phyloP scores from a whole-genome alignment of 2,329 filamentous ascomycete species.

The Penicillium decumbens region DNA sequence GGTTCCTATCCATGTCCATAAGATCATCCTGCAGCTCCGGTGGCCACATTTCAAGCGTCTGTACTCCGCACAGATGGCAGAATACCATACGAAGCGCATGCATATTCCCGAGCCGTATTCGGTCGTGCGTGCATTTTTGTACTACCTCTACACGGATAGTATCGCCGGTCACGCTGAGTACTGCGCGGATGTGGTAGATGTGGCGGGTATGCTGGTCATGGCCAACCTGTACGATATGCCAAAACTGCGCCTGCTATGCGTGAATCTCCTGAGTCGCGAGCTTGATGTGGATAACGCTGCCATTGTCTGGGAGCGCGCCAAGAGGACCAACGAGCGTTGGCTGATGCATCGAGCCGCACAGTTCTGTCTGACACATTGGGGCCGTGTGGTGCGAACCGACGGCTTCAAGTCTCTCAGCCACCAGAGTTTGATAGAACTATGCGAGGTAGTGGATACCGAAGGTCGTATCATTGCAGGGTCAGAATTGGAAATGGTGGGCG shows the following conservation, averaged over 20 bases:
- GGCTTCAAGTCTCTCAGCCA: constrained; percentile 80
- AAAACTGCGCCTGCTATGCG: constrained; percentile 81
- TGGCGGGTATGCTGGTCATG: constrained; percentile 93
- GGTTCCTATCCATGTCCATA: constrained; percentile 86
- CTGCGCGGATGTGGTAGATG: constrained; percentile 66
- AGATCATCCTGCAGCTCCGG: constrained; percentile 85
- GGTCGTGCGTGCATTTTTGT: constrained; percentile 89
- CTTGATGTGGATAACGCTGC: constrained; percentile 93
- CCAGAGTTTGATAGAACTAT: constrained; percentile 78
- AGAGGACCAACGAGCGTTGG: constrained; percentile 88
- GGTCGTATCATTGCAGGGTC: constrained; percentile 86
- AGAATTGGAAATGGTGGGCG: constrained; percentile 63
- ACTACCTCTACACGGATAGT: constrained; percentile 94
- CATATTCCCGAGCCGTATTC: constrained; percentile 95
- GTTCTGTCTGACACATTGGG: constrained; percentile 93
- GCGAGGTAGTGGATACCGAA: constrained; percentile 87
- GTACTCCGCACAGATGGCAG: constrained; percentile 90
- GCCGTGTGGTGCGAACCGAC: constrained; percentile 80
- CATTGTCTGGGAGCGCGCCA: constrained; percentile 91
- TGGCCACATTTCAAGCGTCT: constrained; percentile 96
- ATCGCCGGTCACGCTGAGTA: constrained; percentile 61
- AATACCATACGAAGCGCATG: constrained; percentile 96
- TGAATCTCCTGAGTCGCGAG: constrained; percentile 83
- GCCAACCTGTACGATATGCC: constrained; percentile 98
- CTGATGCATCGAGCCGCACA: constrained; percentile 78